Evolutionary conservation across 2,329 filamentous ascomycete species (phyloP).

Genomic region (Aspergillus ochraceus): DNA sequence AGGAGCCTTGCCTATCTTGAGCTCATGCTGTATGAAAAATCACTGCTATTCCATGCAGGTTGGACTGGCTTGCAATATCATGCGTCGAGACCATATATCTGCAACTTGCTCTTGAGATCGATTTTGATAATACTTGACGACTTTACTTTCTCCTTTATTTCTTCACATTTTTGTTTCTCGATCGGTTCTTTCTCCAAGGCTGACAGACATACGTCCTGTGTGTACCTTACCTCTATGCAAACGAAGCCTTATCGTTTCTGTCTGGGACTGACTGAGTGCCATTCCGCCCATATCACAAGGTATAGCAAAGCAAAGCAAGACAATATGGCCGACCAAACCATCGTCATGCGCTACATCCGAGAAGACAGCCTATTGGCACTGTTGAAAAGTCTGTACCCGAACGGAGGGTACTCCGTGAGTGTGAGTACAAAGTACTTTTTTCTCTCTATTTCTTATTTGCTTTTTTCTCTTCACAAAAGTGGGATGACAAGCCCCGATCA

Average conservation of each 20-base stretch:
- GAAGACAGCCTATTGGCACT: constrained; percentile 3
- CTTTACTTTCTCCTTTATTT: too few relatives aligned
- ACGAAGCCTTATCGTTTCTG: neutral
- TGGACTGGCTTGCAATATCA: too few relatives aligned
- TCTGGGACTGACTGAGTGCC: neutral
- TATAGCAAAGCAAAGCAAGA: neutral
- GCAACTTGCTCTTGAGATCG: too few relatives aligned
- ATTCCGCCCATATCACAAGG: neutral
- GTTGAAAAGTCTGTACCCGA: constrained; percentile 2
- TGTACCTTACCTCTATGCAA: neutral
- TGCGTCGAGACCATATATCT: too few relatives aligned
- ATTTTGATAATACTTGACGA: too few relatives aligned
- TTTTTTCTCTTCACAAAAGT: neutral
- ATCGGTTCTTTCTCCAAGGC: neutral
- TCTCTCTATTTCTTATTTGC: neutral
- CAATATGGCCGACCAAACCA: neutral
- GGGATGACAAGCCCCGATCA: neutral
- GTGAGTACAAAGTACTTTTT: neutral
- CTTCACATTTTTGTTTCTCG: too few relatives aligned
- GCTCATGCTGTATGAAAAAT: too few relatives aligned
- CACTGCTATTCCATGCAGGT: too few relatives aligned
- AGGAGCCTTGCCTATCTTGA: too few relatives aligned
- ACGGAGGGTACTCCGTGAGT: neutral
- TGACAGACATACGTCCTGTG: neutral
- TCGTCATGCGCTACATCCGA: constrained; percentile 3